phyloP scores from a whole-genome alignment of 306 rosid genomes.

The Arachis hypogaea region DNA sequence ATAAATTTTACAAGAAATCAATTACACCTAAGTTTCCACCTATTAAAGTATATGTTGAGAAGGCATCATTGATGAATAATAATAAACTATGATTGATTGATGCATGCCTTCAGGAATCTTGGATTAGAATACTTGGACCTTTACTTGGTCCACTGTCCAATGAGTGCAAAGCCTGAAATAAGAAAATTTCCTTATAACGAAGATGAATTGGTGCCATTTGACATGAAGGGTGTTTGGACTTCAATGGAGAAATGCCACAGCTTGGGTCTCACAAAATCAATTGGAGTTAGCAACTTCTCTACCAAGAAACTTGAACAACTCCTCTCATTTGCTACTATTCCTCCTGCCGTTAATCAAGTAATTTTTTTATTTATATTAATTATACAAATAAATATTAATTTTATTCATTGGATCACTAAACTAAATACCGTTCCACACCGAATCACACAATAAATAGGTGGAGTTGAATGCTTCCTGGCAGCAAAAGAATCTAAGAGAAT shows the following conservation, averaged over 20 bases:
- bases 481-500: conserved; percentile 45
- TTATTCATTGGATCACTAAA: too few species aligned
- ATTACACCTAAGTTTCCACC: too few species aligned
- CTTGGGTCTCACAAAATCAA: conserved; percentile 79
- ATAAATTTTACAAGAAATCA: too few species aligned
- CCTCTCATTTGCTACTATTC: conserved; percentile 62
- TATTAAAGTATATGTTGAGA: too few species aligned
- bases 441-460: conserved; percentile 41
- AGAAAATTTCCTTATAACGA: too few species aligned
- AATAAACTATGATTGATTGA: too few species aligned
- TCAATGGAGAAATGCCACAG: conserved; percentile 72
- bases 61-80: too few species aligned
- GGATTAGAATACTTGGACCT: conserved; percentile 42
- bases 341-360: conserved; percentile 63
- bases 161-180: conserved; percentile 22
- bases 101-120: conserved; percentile 20
- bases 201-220: conserved; percentile 46
- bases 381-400: too few species aligned
- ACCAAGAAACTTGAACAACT: conserved; percentile 60
- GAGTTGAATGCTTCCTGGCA: conserved; percentile 51
- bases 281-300: conserved; percentile 89
- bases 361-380: too few species aligned
- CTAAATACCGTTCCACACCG: too few species aligned
- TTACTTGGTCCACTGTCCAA: conserved; percentile 42
- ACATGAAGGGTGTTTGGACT: conserved; percentile 70